phyloP scores from a whole-genome alignment of 129 eudicot species.

The Dittrichia graveolens region DNA sequence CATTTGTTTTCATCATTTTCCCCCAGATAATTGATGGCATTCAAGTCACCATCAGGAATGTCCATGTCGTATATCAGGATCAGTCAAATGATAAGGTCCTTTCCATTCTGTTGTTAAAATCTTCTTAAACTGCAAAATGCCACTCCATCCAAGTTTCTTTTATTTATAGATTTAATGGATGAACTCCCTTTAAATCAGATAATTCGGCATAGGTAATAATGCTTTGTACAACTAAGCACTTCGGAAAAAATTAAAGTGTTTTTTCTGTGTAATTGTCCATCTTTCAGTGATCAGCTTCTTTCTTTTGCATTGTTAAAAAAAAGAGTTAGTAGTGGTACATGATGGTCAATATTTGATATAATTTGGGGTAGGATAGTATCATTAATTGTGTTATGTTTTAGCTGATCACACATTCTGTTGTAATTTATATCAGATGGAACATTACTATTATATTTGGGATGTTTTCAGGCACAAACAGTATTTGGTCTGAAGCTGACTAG shows the following conservation, averaged over 20 bases:
- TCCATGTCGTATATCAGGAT: slow-evolving; percentile 70
- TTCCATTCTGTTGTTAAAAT: slow-evolving; percentile 24
- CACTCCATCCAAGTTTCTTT: slow-evolving; percentile 4
- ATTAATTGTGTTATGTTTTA: slow-evolving; percentile 6
- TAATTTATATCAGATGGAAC: slow-evolving; percentile 10
- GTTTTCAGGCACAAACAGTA: slow-evolving; percentile 55
- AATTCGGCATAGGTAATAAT: background rate
- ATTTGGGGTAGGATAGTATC: slow-evolving; percentile 7
- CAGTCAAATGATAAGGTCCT: slow-evolving; percentile 52
- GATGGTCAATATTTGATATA: slow-evolving; percentile 2
- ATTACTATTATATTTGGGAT: slow-evolving; percentile 23
- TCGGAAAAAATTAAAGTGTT: background rate
- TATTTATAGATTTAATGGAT: background rate
- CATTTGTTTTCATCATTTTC: slow-evolving; percentile 17
- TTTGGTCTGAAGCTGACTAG: slow-evolving; percentile 89
- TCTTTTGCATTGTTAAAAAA: slow-evolving; percentile 9
- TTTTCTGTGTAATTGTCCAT: background rate
- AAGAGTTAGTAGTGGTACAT: background rate
- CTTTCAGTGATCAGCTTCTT: slow-evolving; percentile 10
- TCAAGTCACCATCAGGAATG: slow-evolving; percentile 86
- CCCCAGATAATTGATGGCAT: slow-evolving; percentile 90
- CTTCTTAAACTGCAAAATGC: slow-evolving; percentile 8
- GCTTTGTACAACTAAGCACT: slow-evolving; percentile 20
- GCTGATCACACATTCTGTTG: slow-evolving; percentile 10
- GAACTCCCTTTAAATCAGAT: background rate